A percentile compares a stretch with the other conserved stretches of the same genome.
Evolutionary conservation across 345 rosid genomes (phyloP).

Genomic region (Bruguiera parviflora): DNA sequence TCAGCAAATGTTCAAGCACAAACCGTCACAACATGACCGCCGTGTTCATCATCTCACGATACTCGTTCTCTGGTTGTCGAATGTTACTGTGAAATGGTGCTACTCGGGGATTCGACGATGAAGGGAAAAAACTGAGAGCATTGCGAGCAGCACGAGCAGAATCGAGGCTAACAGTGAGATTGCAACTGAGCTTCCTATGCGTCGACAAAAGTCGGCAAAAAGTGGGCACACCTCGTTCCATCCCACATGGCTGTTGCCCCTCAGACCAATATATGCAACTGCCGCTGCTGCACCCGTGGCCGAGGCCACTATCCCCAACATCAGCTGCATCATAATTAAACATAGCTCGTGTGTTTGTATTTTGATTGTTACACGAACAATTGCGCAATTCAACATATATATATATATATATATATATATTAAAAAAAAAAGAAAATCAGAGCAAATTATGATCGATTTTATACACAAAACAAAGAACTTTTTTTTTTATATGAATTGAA

Average conservation of each 20-base stretch:
- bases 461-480: too few relatives aligned
- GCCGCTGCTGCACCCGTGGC: conserved; percentile 73
- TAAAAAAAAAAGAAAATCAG: too few relatives aligned
- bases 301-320: conserved; percentile 72
- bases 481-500: too few relatives aligned
- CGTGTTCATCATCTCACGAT: too few relatives aligned
- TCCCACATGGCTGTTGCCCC: conserved; percentile 47
- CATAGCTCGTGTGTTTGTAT: too few relatives aligned
- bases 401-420: too few relatives aligned
- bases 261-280: conserved; percentile 58
- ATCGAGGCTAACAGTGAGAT: conserved; percentile 50
- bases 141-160: conserved; percentile 49
- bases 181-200: conserved; percentile 43
- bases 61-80: too few relatives aligned
- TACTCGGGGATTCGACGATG: conserved; percentile 7
- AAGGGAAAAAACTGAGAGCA: conserved; percentile 40
- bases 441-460: too few relatives aligned
- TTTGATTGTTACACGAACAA: too few relatives aligned
- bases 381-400: too few relatives aligned
- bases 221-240: conserved; percentile 59
- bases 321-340: conserved; percentile 37
- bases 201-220: conserved; percentile 58
- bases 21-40: neutral
- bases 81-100: neutral
- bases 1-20: neutral